phyloP scores from a whole-genome alignment of 2,329 filamentous ascomycete species.

The Aspergillus aculeatinus region DNA sequence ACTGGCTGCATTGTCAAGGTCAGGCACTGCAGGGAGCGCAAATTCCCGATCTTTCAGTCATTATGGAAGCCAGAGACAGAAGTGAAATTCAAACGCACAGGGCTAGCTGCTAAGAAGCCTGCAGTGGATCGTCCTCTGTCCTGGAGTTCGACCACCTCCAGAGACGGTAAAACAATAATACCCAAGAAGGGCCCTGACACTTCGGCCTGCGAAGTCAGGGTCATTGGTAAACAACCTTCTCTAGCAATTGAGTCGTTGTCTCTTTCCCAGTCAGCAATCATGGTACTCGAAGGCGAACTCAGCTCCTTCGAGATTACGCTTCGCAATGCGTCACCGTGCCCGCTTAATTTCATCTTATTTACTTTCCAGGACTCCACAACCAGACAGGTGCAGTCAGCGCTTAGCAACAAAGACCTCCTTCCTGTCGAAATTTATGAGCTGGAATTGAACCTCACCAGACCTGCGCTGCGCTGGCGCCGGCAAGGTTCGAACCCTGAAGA shows the following conservation, averaged over 20 bases:
- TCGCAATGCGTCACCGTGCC: conserved; percentile 71
- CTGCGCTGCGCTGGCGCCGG: conserved; percentile 62
- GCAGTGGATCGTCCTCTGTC: conserved; percentile 47
- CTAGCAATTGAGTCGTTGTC: conserved; percentile 73
- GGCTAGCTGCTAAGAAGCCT: conserved; percentile 59
- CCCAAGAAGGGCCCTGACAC: conserved; percentile 37
- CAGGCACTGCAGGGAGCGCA: conserved; percentile 74
- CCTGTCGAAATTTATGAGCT: conserved; percentile 81
- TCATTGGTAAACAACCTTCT: conserved; percentile 76
- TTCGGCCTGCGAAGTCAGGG: conserved; percentile 58
- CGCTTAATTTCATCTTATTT: conserved; percentile 81
- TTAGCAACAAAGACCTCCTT: conserved; percentile 73
- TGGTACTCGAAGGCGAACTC: conserved; percentile 89
- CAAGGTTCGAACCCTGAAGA: conserved; percentile 48
- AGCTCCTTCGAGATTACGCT: conserved; percentile 75
- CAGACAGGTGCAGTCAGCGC: conserved; percentile 69
- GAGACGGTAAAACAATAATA: conserved; percentile 32
- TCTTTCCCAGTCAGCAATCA: conserved; percentile 78
- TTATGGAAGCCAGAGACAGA: conserved; percentile 71
- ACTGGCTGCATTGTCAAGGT: conserved; percentile 78
- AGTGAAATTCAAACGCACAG: conserved; percentile 73
- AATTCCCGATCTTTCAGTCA: conserved; percentile 78
- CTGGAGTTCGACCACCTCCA: conserved; percentile 44
- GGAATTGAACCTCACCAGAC: conserved; percentile 74
- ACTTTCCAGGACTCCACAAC: conserved; percentile 89